These are phyloP conservation scores for Aureobasidium mangrovei DNA, from an alignment of 2,329 filamentous ascomycete genomes.

Conservation along the genomic window DNA sequence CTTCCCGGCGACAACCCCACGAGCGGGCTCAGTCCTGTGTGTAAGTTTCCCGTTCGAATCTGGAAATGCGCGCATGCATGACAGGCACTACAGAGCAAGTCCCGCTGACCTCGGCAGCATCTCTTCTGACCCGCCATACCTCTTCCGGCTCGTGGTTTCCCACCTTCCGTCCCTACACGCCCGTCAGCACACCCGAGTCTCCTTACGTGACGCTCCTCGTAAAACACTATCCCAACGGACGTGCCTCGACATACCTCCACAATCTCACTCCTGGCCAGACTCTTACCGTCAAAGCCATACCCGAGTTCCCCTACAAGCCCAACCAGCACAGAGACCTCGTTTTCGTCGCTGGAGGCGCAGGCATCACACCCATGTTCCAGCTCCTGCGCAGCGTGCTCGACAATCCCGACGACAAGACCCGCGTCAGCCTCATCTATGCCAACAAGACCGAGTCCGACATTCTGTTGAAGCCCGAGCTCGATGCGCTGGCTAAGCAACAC, in stretches of 20 bases:
- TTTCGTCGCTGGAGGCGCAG: constrained; percentile 61
- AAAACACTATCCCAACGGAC: constrained; percentile 59
- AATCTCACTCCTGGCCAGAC: constrained; percentile 53
- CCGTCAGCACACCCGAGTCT: constrained; percentile 48
- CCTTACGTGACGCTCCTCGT: constrained; percentile 57
- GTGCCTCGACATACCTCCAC: constrained; percentile 58
- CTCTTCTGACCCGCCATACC: constrained; percentile 53
- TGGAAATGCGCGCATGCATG: too few relatives aligned
- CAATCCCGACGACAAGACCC: constrained; percentile 53
- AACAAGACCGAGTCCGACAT: constrained; percentile 58
- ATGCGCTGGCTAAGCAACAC: constrained; percentile 40
- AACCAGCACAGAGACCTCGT: constrained; percentile 42
- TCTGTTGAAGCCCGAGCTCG: constrained; percentile 48
- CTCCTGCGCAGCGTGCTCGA: constrained; percentile 52
- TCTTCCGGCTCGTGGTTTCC: constrained; percentile 51
- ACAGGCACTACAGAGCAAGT: not conserved
- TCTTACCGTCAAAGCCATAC: constrained; percentile 50
- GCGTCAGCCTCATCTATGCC: constrained; percentile 56
- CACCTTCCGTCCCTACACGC: constrained; percentile 58
- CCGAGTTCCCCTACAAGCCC: constrained; percentile 40
- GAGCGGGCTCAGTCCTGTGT: constrained; percentile 36
- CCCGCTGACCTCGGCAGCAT: constrained; percentile 28
- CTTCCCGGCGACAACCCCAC: constrained; percentile 40
- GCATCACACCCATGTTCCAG: constrained; percentile 63
- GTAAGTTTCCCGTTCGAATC: not conserved